Percentiles rank a stretch among this genome's conserved stretches.
phyloP scores from a whole-genome alignment of 495 filamentous ascomycete species.

The Penicillium fimorum region DNA sequence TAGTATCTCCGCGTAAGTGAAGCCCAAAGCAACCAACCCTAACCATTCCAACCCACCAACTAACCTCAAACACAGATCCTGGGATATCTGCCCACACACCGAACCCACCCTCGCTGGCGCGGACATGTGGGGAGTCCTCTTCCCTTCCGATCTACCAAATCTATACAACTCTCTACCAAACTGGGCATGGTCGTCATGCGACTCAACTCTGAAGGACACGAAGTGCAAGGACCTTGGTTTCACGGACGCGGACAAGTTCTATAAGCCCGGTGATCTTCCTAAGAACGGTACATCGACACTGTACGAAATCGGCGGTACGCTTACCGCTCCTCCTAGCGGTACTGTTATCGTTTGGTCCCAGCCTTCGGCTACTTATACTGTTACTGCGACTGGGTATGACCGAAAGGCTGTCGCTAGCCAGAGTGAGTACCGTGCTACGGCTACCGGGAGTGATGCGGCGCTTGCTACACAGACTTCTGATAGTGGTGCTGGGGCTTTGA shows the following conservation, averaged over 20 bases:
- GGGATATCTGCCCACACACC: conserved; percentile 29
- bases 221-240: conserved; percentile 24
- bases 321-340: conserved; percentile 24
- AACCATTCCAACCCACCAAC: not conserved
- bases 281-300: conserved; percentile 24
- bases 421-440: conserved; percentile 23
- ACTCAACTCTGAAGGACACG: conserved; percentile 12
- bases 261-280: conserved; percentile 24
- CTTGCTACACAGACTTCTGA: conserved; percentile 18
- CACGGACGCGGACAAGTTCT: conserved; percentile 26
- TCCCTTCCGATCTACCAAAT: conserved; percentile 24
- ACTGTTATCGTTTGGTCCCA: conserved; percentile 31
- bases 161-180: conserved; percentile 26
- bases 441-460: conserved; percentile 15
- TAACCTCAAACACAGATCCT: conserved; percentile 14
- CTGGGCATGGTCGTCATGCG: conserved; percentile 27
- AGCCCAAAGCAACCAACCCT: no score
- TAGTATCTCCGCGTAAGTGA: conserved; percentile 29
- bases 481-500: conserved; percentile 12
- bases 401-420: conserved; percentile 23
- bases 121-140: conserved; percentile 29
- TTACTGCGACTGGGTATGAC: conserved; percentile 28
- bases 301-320: conserved; percentile 23
- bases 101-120: conserved; percentile 27
- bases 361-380: conserved; percentile 23